These are phyloP conservation scores for Vigna reflexopilosa DNA, from an alignment of 306 rosid genomes.

Conservation along the genomic window DNA sequence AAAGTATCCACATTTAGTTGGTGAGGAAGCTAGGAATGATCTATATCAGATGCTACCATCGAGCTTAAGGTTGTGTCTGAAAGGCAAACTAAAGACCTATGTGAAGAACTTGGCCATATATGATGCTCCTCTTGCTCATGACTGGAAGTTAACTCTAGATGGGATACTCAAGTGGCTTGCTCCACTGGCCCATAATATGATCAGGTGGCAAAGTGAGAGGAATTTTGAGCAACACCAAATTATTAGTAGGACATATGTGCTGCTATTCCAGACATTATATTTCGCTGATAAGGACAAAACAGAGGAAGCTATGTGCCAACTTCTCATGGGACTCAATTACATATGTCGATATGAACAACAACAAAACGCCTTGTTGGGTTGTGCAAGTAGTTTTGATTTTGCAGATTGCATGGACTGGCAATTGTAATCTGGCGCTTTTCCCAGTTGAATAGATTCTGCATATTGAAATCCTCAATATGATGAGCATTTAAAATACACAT, in stretches of 20 bases:
- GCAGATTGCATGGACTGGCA: conserved; percentile 94
- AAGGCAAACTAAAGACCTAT: conserved; percentile 78
- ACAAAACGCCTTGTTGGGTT: conserved; percentile 87
- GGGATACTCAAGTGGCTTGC: conserved; percentile 81
- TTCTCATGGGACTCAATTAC: conserved; percentile 91
- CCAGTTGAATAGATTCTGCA: conserved; percentile 51
- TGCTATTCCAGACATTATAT: conserved; percentile 83
- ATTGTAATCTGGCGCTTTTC: conserved; percentile 67
- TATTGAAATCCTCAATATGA: conserved; percentile 48
- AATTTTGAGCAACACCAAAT: conserved; percentile 89
- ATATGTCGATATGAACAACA: conserved; percentile 96
- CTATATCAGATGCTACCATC: conserved; percentile 90
- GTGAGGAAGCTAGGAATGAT: conserved; percentile 93
- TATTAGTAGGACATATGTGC: conserved; percentile 72
- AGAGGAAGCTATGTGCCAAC: conserved; percentile 83
- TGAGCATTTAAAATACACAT: conserved; percentile 41
- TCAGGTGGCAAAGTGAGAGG: conserved; percentile 96
- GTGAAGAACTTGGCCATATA: conserved; percentile 84
- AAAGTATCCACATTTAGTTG: conserved; percentile 85
- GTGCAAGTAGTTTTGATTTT: conserved; percentile 88
- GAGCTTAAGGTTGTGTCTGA: conserved; percentile 76
- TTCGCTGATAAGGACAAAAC: conserved; percentile 84
- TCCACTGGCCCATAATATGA: conserved; percentile 91
- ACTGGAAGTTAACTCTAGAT: conserved; percentile 90
- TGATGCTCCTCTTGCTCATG: conserved; percentile 97